These are phyloP conservation scores for Salvia hispanica DNA, from an alignment of 257 asterid species.

Conservation along the genomic window DNA sequence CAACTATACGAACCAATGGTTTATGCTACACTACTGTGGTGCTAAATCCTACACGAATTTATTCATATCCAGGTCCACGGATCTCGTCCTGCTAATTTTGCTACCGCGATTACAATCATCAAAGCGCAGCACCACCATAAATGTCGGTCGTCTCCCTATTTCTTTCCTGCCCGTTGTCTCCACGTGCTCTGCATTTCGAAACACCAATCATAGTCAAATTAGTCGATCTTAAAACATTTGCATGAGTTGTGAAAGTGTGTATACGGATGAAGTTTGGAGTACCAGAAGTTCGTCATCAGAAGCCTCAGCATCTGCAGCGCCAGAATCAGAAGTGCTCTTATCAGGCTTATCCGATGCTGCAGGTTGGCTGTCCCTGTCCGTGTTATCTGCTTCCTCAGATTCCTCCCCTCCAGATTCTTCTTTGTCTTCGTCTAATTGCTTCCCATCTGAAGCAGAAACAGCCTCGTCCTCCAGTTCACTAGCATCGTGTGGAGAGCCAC, in stretches of 20 bases:
- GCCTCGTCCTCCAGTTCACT: slow-evolving; percentile 51
- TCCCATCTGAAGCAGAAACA: slow-evolving; percentile 57
- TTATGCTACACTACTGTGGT: slow-evolving; percentile 29
- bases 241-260: not conserved
- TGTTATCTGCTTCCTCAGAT: slow-evolving; percentile 40
- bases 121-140: slow-evolving; percentile 21
- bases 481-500: slow-evolving; percentile 39
- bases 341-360: slow-evolving; percentile 33
- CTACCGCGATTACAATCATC: slow-evolving; percentile 26
- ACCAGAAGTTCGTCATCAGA: slow-evolving; percentile 95
- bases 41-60: slow-evolving; percentile 39
- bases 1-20: slow-evolving; percentile 30
- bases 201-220: slow-evolving; percentile 25
- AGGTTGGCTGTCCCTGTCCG: slow-evolving; percentile 33
- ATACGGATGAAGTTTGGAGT: slow-evolving; percentile 27
- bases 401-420: slow-evolving; percentile 54
- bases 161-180: slow-evolving; percentile 75
- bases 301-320: slow-evolving; percentile 51
- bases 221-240: not conserved
- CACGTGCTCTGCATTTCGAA: slow-evolving; percentile 67
- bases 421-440: slow-evolving; percentile 39
- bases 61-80: slow-evolving; percentile 29
- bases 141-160: slow-evolving; percentile 40
- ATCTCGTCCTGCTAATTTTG: slow-evolving; percentile 10
- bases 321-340: slow-evolving; percentile 38